A percentile compares a stretch with the other conserved stretches of the same genome.
Conservation (phyloP, 177 flowering plant species). For the Vitis hybrid region DNA sequence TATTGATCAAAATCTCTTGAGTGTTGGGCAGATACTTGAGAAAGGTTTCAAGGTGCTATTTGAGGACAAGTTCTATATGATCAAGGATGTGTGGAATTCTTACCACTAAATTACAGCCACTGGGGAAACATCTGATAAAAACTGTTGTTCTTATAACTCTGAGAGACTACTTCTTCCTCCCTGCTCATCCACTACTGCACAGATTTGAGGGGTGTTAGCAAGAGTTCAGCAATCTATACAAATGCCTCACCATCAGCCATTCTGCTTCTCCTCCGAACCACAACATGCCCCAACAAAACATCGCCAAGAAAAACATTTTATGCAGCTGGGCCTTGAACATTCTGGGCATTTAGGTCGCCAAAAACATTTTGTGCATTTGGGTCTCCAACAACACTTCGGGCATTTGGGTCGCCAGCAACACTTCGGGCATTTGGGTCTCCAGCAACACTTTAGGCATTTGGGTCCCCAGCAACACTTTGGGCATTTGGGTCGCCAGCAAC, state of each 20-base stretch:
- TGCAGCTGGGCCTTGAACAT: conserved; percentile 24
- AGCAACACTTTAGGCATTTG: conserved; percentile 13
- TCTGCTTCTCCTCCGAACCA: conserved; percentile 13
- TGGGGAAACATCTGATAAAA: neutral
- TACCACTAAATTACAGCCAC: too few relatives aligned
- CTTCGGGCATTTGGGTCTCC: conserved; percentile 24
- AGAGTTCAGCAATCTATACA: conserved; percentile 25
- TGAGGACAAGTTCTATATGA: too few relatives aligned
- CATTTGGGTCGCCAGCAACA: conserved; percentile 28
- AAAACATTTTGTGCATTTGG: conserved; percentile 22
- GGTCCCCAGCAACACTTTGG: conserved; percentile 9
- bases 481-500: conserved; percentile 23
- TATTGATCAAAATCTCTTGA: too few relatives aligned
- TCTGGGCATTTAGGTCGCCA: conserved; percentile 12
- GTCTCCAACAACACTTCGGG: conserved; percentile 18
- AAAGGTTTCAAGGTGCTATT: too few relatives aligned
- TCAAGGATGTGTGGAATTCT: too few relatives aligned
- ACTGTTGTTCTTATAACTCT: neutral
- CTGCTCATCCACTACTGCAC: conserved; percentile 20
- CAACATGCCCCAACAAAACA: conserved; percentile 15
- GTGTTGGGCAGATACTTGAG: too few relatives aligned
- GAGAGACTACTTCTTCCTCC: conserved; percentile 10
- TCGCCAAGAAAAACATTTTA: conserved; percentile 27
- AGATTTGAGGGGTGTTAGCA: conserved; percentile 27
- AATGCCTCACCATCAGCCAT: conserved; percentile 11